Percentiles rank a stretch among this genome's conserved stretches.
These are phyloP conservation scores for Xerophyta viscosa DNA, from an alignment of 106 monocot genomes.

Conservation along the genomic window DNA sequence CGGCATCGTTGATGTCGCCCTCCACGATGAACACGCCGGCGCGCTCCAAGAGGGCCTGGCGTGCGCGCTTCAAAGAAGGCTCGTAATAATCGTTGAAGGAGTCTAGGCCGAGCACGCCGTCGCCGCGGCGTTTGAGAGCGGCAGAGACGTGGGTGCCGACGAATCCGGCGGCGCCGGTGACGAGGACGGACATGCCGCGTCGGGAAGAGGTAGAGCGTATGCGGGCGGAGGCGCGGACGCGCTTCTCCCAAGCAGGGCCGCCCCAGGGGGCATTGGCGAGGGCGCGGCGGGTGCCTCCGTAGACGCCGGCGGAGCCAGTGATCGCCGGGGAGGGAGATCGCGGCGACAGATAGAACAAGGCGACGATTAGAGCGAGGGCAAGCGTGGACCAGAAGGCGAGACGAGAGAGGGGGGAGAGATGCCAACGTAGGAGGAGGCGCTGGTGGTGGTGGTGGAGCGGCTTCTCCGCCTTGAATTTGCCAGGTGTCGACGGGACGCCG, in stretches of 20 bases:
- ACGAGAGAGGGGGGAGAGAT: not conserved
- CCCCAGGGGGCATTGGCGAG: slow-evolving; percentile 23
- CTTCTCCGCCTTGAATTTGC: slow-evolving; percentile 16
- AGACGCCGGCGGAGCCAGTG: not conserved
- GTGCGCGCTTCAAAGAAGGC: slow-evolving; percentile 20
- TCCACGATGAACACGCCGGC: slow-evolving; percentile 45
- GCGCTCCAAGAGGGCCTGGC: slow-evolving; percentile 31
- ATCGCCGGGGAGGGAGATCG: not conserved
- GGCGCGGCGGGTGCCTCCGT: not conserved
- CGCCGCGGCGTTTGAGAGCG: slow-evolving; percentile 25
- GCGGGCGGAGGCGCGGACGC: slow-evolving; percentile 23
- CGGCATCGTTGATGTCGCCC: slow-evolving; percentile 43
- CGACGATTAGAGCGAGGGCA: not conserved
- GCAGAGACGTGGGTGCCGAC: slow-evolving; percentile 28
- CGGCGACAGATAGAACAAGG: not conserved
- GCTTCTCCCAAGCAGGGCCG: slow-evolving; percentile 29
- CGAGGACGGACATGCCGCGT: slow-evolving; percentile 23
- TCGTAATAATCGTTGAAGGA: slow-evolving; percentile 44
- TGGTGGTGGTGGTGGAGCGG: slow-evolving; percentile 9
- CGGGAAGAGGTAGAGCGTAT: slow-evolving; percentile 7
- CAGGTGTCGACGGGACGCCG: slow-evolving; percentile 8
- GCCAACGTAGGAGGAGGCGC: not conserved
- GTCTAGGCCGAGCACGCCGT: slow-evolving; percentile 34
- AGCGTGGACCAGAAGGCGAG: slow-evolving; percentile 6
- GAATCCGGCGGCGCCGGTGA: slow-evolving; percentile 36